Evolutionary conservation across 192 early-diverging fungal species (phyloP).

Genomic region (Dispira parvispora): DNA sequence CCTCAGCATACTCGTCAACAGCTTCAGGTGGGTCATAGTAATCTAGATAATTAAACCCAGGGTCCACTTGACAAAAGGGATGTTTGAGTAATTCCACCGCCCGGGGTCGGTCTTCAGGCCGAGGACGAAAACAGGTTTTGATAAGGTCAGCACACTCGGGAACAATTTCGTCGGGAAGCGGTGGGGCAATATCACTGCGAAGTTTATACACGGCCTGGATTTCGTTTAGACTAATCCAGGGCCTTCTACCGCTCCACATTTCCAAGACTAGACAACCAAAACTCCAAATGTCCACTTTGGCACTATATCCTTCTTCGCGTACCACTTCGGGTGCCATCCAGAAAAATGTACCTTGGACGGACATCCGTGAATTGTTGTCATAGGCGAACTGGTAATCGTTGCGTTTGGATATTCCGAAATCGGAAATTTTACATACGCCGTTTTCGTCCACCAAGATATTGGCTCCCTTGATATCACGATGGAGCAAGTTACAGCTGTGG

Average conservation of each 20-base stretch:
- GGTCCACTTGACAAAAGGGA: conserved; percentile 43
- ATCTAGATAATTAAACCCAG: conserved; percentile 23
- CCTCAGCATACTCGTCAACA: too few species aligned
- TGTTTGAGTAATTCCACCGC: conserved; percentile 55
- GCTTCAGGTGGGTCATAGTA: neutral
- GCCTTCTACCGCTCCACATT: conserved; percentile 81
- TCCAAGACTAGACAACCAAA: conserved; percentile 81
- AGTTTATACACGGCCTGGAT: conserved; percentile 53
- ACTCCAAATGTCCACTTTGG: conserved; percentile 88
- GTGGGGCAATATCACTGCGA: conserved; percentile 64
- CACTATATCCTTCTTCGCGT: conserved; percentile 58
- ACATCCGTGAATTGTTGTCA: conserved; percentile 23
- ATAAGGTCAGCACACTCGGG: conserved; percentile 55
- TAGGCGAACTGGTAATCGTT: conserved; percentile 13
- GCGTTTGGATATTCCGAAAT: conserved; percentile 85
- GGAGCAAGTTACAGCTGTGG: conserved; percentile 55
- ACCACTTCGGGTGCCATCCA: conserved; percentile 98
- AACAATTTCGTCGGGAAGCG: conserved; percentile 57
- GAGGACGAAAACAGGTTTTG: conserved; percentile 52
- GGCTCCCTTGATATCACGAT: conserved; percentile 69
- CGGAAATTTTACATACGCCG: conserved; percentile 87
- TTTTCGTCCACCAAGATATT: conserved; percentile 63
- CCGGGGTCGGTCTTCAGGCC: conserved; percentile 62
- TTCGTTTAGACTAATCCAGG: conserved; percentile 38
- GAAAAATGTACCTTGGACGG: conserved; percentile 60